phyloP scores from a whole-genome alignment of 139 green algal species.

The Microglena sp. region DNA sequence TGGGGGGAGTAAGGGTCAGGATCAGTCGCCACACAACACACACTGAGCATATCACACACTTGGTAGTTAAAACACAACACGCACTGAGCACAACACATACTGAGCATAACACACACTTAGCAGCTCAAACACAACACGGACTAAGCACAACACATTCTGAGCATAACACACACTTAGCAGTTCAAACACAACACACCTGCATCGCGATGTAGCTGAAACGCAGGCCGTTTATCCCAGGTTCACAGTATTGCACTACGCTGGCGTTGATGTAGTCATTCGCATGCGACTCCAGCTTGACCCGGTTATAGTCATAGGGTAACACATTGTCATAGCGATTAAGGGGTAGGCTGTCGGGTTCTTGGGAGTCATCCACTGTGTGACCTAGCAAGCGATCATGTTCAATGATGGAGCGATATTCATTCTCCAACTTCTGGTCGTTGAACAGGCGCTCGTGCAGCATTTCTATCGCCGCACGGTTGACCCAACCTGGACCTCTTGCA shows the following conservation, averaged over 20 bases:
- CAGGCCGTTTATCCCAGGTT: not conserved
- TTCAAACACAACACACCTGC: too few species aligned
- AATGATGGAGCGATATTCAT: slow-evolving; percentile 17
- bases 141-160: too few species aligned
- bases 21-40: too few species aligned
- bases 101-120: too few species aligned
- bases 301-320: slow-evolving; percentile 53
- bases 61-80: too few species aligned
- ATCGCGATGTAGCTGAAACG: slow-evolving; percentile 19
- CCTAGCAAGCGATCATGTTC: slow-evolving; percentile 13
- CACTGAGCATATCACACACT: too few species aligned
- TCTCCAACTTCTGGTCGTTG: slow-evolving; percentile 8
- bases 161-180: too few species aligned
- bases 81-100: too few species aligned
- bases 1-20: too few species aligned
- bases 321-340: slow-evolving; percentile 49
- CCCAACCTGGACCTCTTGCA: too few species aligned
- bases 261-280: slow-evolving; percentile 3
- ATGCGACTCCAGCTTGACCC: slow-evolving; percentile 21
- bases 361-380: not conserved
- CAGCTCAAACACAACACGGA: too few species aligned
- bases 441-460: slow-evolving; percentile 14
- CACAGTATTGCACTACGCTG: not conserved
- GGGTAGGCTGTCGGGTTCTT: slow-evolving; percentile 9
- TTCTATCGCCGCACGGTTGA: slow-evolving; percentile 5